Conservation (phyloP, 108 stramenopile genomes). For the Pseudonitzschia delicatissima region DNA sequence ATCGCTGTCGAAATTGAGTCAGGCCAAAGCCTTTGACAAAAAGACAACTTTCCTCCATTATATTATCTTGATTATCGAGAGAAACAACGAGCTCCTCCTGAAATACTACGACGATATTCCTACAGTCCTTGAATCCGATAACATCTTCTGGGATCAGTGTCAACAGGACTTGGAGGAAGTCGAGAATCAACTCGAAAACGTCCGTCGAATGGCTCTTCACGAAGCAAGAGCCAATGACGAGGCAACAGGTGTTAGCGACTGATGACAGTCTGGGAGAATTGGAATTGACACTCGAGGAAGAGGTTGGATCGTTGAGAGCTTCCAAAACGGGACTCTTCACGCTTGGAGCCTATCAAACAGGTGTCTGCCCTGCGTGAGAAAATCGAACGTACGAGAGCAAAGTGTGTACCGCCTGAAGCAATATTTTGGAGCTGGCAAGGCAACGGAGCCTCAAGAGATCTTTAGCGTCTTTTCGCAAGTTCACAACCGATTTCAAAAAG, state of each 20-base stretch:
- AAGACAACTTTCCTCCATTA: slow-evolving; percentile 96
- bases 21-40: slow-evolving; percentile 96
- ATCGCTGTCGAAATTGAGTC: slow-evolving; percentile 89
- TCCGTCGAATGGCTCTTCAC: slow-evolving; percentile 64
- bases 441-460: slow-evolving; percentile 79
- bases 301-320: slow-evolving; percentile 66
- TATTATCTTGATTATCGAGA: slow-evolving; percentile 80
- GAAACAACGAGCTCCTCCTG: slow-evolving; percentile 79
- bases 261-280: slow-evolving; percentile 57
- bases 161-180: slow-evolving; percentile 76
- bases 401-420: slow-evolving; percentile 61
- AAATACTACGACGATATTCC: slow-evolving; percentile 79
- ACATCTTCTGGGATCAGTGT: slow-evolving; percentile 85
- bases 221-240: slow-evolving; percentile 39
- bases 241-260: slow-evolving; percentile 48
- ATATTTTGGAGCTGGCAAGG: slow-evolving; percentile 72
- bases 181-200: slow-evolving; percentile 81
- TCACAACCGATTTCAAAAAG: slow-evolving; percentile 75
- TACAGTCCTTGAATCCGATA: slow-evolving; percentile 73
- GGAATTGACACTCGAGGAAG: slow-evolving; percentile 71
- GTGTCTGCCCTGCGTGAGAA: slow-evolving; percentile 82
- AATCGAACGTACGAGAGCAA: slow-evolving; percentile 67
- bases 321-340: slow-evolving; percentile 80
- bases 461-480: slow-evolving; percentile 75
- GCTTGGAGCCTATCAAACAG: slow-evolving; percentile 77